Evolutionary conservation across 1,284 basidiomycete species (phyloP).

Genomic region (Leccinum griseonigrum): DNA sequence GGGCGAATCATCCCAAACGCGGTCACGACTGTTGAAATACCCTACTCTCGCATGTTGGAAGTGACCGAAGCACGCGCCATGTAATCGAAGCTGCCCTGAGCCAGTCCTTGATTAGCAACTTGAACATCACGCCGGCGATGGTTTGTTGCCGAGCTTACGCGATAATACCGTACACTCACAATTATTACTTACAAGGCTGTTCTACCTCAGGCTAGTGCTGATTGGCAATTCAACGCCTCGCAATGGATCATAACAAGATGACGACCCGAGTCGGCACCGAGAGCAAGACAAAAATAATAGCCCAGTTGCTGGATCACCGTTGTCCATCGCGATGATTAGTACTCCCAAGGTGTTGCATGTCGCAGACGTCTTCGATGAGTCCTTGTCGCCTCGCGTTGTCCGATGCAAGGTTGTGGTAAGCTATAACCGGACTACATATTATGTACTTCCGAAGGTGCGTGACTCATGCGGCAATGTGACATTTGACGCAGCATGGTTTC

Average conservation of each 20-base stretch:
- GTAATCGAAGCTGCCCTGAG: background rate
- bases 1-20: background rate
- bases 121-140: background rate
- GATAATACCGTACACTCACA: background rate
- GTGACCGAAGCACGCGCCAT: background rate
- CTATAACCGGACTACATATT: background rate
- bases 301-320: background rate
- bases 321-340: background rate
- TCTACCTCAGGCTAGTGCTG: background rate
- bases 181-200: background rate
- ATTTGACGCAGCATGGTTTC: background rate
- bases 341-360: background rate
- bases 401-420: background rate
- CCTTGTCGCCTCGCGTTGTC: background rate
- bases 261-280: background rate
- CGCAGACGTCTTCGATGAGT: background rate
- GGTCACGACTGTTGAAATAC: no score
- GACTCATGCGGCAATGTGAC: background rate
- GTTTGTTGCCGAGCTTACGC: background rate
- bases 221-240: background rate
- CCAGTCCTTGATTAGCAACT: background rate
- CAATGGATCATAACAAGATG: background rate
- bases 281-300: background rate
- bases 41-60: background rate
- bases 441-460: constrained; percentile 1